Percentiles rank a stretch among this genome's conserved stretches.
Evolutionary conservation across 805 yeast genomes (phyloP).

Genomic region (Peterozyma xylosa): DNA sequence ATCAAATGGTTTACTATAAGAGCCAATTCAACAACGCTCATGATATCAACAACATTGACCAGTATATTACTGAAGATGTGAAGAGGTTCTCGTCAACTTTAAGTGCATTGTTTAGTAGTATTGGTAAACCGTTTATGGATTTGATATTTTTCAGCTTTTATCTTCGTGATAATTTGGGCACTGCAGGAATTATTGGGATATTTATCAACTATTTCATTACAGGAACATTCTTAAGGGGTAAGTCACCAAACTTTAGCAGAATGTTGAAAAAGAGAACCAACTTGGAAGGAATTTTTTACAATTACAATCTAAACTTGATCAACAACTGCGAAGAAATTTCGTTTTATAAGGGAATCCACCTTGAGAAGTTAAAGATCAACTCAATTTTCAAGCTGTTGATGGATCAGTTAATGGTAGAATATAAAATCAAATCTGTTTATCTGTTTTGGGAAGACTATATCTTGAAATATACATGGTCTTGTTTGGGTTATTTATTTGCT

Average conservation of each 20-base stretch:
- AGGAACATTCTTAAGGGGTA: slow-evolving; percentile 61
- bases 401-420: slow-evolving; percentile 23
- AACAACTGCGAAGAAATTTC: slow-evolving; percentile 92
- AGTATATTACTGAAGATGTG: slow-evolving; percentile 80
- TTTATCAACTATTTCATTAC: slow-evolving; percentile 75
- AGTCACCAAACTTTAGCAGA: slow-evolving; percentile 82
- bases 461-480: slow-evolving; percentile 90
- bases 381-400: slow-evolving; percentile 50
- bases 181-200: slow-evolving; percentile 78
- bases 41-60: slow-evolving; percentile 64
- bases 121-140: slow-evolving; percentile 90
- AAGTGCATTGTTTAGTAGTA: slow-evolving; percentile 75
- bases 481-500: slow-evolving; percentile 86
- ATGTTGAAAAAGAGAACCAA: slow-evolving; percentile 66
- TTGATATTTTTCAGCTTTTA: slow-evolving; percentile 77
- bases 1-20: slow-evolving; percentile 77
- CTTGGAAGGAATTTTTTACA: slow-evolving; percentile 84
- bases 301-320: slow-evolving; percentile 76
- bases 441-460: slow-evolving; percentile 78
- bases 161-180: slow-evolving; percentile 78
- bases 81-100: slow-evolving; percentile 74
- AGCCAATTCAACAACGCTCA: slow-evolving; percentile 47
- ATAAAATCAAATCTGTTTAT: slow-evolving; percentile 58
- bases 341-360: slow-evolving; percentile 79
- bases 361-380: slow-evolving; percentile 64